Conservation (phyloP, 768 basidiomycete genomes). For the Clitopilus passeckerianus region DNA sequence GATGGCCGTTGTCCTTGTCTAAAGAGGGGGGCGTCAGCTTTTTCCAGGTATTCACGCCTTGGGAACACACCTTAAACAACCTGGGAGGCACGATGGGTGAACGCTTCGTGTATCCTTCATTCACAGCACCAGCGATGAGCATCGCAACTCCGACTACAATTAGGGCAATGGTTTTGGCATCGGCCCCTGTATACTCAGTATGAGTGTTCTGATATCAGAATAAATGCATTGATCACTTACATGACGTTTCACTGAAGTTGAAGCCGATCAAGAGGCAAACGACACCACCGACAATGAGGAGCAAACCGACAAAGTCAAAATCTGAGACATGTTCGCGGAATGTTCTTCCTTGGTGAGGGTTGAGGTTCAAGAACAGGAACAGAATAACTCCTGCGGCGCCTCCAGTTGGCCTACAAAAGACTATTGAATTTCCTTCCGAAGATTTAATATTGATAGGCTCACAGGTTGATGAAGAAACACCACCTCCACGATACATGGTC, state of each 20-base stretch:
- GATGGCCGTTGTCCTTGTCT: slow-evolving; percentile 72
- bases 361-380: slow-evolving; percentile 76
- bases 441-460: slow-evolving; percentile 14
- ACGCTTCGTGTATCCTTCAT: slow-evolving; percentile 57
- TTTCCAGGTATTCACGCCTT: neutral
- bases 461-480: slow-evolving; percentile 82
- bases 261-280: slow-evolving; percentile 69
- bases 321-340: slow-evolving; percentile 53
- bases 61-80: slow-evolving; percentile 54
- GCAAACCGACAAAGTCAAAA: slow-evolving; percentile 70
- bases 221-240: slow-evolving; percentile 31
- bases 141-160: slow-evolving; percentile 53
- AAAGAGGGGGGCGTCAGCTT: neutral
- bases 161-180: slow-evolving; percentile 54
- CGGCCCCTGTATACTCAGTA: slow-evolving; percentile 39
- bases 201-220: neutral
- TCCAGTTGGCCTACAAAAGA: slow-evolving; percentile 58
- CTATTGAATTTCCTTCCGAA: neutral
- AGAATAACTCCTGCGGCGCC: slow-evolving; percentile 57
- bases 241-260: slow-evolving; percentile 61
- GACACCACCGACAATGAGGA: slow-evolving; percentile 60
- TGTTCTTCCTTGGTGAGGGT: slow-evolving; percentile 60
- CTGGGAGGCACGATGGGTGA: slow-evolving; percentile 74
- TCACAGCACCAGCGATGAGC: slow-evolving; percentile 45
- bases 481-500: slow-evolving; percentile 80